Conservation (phyloP, 2,329 filamentous ascomycete genomes). For the Trichothecium roseum region DNA sequence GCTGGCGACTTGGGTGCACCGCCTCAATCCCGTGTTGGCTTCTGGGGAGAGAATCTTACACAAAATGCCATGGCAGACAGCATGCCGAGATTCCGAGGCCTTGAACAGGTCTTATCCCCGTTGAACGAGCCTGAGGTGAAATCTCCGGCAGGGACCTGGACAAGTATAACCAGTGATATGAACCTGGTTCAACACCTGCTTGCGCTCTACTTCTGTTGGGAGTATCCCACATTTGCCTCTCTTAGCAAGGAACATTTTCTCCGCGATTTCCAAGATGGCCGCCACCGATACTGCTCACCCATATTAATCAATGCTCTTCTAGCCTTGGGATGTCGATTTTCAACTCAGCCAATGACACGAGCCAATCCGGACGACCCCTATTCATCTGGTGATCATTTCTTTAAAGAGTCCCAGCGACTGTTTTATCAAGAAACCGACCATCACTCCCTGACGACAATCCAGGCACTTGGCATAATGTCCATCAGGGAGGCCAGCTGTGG, state of each 20-base stretch:
- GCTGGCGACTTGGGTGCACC: constrained; percentile 25
- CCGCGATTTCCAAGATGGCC: constrained; percentile 50
- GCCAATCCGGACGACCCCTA: constrained; percentile 51
- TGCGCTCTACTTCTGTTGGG: constrained; percentile 63
- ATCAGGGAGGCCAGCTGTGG: constrained; percentile 65
- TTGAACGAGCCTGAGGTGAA: constrained; percentile 31
- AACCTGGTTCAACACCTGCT: constrained; percentile 53
- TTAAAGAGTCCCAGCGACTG: constrained; percentile 55
- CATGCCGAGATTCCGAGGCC: constrained; percentile 24
- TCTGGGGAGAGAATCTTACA: constrained; percentile 36
- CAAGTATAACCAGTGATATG: constrained; percentile 46
- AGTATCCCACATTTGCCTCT: constrained; percentile 65
- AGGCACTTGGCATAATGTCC: constrained; percentile 67
- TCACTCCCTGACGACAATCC: constrained; percentile 58
- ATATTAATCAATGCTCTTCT: constrained; percentile 57
- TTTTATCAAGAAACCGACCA: constrained; percentile 47
- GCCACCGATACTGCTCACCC: constrained; percentile 55
- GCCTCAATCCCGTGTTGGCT: constrained; percentile 34
- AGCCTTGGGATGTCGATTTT: constrained; percentile 59
- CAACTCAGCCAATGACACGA: constrained; percentile 52
- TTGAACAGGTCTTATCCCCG: constrained; percentile 39
- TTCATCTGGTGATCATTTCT: constrained; percentile 65
- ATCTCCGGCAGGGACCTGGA: constrained; percentile 42
- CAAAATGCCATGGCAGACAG: constrained; percentile 20
- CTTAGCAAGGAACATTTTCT: constrained; percentile 63